Evolutionary conservation across 2,329 filamentous ascomycete species (phyloP).

Genomic region (Ceratocystis destructans): DNA sequence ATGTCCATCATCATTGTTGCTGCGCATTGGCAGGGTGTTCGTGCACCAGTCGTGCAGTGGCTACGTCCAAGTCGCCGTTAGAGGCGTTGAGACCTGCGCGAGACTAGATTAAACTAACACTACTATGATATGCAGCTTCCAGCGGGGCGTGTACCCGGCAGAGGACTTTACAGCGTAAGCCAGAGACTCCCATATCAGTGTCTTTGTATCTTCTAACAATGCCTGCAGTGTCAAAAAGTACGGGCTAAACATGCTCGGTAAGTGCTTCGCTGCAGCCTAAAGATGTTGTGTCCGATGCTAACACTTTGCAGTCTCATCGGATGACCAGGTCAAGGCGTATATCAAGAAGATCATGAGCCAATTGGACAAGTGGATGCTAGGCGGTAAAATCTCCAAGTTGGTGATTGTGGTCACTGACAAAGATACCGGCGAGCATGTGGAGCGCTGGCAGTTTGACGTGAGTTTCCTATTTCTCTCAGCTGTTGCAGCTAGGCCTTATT

Average conservation of each 20-base stretch:
- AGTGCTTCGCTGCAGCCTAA: conserved; percentile 19
- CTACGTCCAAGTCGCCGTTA: not conserved
- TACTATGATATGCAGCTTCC: conserved; percentile 48
- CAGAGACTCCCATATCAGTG: not conserved
- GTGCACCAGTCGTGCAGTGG: not conserved
- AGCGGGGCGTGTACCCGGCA: conserved; percentile 73
- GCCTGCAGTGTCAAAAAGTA: conserved; percentile 73
- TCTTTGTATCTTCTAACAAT: not conserved
- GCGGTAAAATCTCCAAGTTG: conserved; percentile 91
- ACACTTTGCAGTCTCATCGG: conserved; percentile 55
- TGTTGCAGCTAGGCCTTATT: not conserved
- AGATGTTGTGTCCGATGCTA: conserved; percentile 1
- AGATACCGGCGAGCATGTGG: conserved; percentile 89
- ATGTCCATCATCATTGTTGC: conserved; percentile 25
- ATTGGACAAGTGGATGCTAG: conserved; percentile 94
- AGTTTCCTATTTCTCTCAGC: conserved; percentile 19
- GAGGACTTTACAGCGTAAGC: conserved; percentile 88
- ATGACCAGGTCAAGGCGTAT: conserved; percentile 97
- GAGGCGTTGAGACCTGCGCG: not conserved
- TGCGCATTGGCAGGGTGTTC: not conserved
- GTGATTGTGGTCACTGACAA: conserved; percentile 95
- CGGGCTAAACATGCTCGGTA: conserved; percentile 90
- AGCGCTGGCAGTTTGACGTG: conserved; percentile 97
- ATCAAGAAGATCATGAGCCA: conserved; percentile 99
- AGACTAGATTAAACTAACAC: not conserved